Evolutionary conservation across 345 rosid species (phyloP).

Genomic region (Salix caprea): DNA sequence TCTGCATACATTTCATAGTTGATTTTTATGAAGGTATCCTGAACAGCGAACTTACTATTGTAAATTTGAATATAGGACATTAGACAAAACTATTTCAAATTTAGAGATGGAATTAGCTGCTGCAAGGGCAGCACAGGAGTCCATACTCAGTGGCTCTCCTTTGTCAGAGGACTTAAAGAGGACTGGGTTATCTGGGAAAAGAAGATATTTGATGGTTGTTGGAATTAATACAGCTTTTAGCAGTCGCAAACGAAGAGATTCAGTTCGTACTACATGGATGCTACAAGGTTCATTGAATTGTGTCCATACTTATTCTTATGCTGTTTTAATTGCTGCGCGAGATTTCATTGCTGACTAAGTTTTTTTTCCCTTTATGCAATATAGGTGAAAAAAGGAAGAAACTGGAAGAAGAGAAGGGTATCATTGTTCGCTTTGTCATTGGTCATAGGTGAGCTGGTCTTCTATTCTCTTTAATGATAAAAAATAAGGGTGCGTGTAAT

Average conservation of each 20-base stretch:
- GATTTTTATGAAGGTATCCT: conserved; percentile 1
- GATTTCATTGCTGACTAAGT: conserved; percentile 9
- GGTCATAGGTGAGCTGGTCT: conserved; percentile 64
- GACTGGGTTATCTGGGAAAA: conserved; percentile 40
- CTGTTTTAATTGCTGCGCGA: conserved; percentile 4
- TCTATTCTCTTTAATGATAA: neutral
- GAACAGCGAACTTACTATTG: conserved; percentile 9
- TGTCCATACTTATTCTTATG: neutral
- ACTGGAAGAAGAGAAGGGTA: conserved; percentile 92
- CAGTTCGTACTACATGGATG: conserved; percentile 94
- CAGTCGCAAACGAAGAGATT: conserved; percentile 90
- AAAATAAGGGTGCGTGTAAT: neutral
- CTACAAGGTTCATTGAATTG: conserved; percentile 62
- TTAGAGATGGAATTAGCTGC: conserved; percentile 98
- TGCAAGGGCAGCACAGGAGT: conserved; percentile 77
- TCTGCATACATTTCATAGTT: neutral
- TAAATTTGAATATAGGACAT: conserved; percentile 42
- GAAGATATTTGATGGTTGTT: conserved; percentile 76
- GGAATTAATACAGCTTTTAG: conserved; percentile 97
- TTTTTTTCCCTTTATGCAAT: conserved; percentile 9
- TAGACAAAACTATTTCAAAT: conserved; percentile 90
- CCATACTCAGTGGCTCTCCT: conserved; percentile 67
- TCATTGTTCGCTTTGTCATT: conserved; percentile 78
- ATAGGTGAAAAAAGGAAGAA: conserved; percentile 81
- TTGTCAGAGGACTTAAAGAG: conserved; percentile 48